Base-by-base conservation (phyloP, 2,329 filamentous ascomycete genomes). In the Scleromitrula shiraiana region DNA sequence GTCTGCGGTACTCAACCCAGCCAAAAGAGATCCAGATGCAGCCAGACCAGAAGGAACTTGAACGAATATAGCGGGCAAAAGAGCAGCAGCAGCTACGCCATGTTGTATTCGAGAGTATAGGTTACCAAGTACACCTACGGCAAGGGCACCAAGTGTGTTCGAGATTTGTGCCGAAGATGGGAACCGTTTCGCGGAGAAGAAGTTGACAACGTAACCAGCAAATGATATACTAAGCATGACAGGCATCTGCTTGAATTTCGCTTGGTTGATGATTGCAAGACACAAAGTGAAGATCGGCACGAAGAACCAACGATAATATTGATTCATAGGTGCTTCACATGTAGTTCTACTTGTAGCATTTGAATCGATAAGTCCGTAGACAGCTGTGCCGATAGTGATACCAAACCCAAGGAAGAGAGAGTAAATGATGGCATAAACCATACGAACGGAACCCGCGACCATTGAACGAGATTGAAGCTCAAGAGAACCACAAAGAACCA, bases 51-150 rank as follows among this genome's bases (percentile, higher is more conserved):
- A 78, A 0, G 79, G 79, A 22, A 83, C 79, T 54, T 81, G 78
- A 2, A 83, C 76, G 53, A 94, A 94, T 54, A 95, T 94, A 5
- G 85, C 89, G 0, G 89, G 89, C 8, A 95, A 69, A 73, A 95
- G 87, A 1, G 86, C 84, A 0, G 88, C 87, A 0, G 88, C 88
- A 0, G 89, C 89, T 2, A 95, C 77, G 1, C 74, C 74, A 50
- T 77, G 74, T 8, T 71, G 63, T 7, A 77, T 49, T 20, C 74
- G 67, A n/a, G 82, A 85, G 65, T 91, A 90, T 1, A 88, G 61
- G 57, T 93, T 93, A 7, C 85, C 87, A 41, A 87, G 68, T 3
- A 89, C 74, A 26, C 88, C 88, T 22, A 93, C 84, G 2, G 78
- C 76, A 43, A 93, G 77, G 0, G 87, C 86, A 24, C 85, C 85